phyloP scores from a whole-genome alignment of 2,329 filamentous ascomycete species.

The Colletotrichum sp. region DNA sequence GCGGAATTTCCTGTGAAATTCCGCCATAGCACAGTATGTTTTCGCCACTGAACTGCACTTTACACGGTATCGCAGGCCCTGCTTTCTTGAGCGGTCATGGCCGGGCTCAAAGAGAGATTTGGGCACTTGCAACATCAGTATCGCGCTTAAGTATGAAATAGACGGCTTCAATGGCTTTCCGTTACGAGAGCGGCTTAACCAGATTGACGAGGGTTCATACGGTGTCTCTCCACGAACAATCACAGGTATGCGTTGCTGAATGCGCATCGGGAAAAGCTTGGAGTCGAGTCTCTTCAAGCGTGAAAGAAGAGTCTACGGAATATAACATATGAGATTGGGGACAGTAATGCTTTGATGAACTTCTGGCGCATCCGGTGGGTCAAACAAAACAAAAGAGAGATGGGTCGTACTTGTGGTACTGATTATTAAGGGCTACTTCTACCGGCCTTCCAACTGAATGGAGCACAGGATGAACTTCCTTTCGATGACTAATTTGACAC shows the following conservation, averaged over 20 bases:
- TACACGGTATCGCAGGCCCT: background rate
- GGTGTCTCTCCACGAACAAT: background rate
- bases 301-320: background rate
- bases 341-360: background rate
- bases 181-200: background rate
- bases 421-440: background rate
- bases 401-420: background rate
- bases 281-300: background rate
- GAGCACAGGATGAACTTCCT: background rate
- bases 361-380: background rate
- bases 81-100: background rate
- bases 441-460: background rate
- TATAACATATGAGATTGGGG: background rate
- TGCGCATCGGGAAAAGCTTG: background rate
- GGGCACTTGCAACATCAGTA: background rate
- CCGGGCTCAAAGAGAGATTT: background rate
- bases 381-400: background rate
- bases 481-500: background rate
- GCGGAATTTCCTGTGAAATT: background rate
- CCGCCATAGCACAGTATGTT: background rate
- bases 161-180: background rate
- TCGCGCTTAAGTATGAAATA: background rate
- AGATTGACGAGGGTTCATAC: background rate
- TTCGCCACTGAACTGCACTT: fast-evolving
- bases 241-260: background rate